Percentiles rank a stretch among this genome's conserved stretches.
These are phyloP conservation scores for Fusarium praegraminearum DNA, from an alignment of 2,329 filamentous ascomycete species.

Conservation along the genomic window DNA sequence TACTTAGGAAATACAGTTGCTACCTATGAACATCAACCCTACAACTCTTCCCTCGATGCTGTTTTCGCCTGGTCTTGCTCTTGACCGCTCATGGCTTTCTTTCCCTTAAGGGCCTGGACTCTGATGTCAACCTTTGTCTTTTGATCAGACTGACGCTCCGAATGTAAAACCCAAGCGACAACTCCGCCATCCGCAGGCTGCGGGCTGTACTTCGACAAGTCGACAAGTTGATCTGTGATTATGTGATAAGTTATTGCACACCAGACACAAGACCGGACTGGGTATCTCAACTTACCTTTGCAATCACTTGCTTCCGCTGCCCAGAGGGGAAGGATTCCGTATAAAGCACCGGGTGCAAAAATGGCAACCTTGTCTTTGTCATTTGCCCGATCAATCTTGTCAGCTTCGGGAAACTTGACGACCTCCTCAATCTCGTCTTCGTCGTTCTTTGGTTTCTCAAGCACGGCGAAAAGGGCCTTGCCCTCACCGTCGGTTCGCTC, in stretches of 20 bases:
- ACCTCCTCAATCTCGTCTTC: constrained; percentile 56
- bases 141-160: constrained; percentile 46
- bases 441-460: constrained; percentile 54
- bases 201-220: constrained; percentile 49
- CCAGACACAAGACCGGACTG: not conserved
- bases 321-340: constrained; percentile 63
- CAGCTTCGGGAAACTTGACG: constrained; percentile 47
- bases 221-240: constrained; percentile 44
- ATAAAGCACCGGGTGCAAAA: constrained; percentile 65
- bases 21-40: not conserved
- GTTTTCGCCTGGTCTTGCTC: constrained; percentile 18
- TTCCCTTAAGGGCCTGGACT: constrained; percentile 51
- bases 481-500: constrained; percentile 51
- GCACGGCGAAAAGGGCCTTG: constrained; percentile 58
- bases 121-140: constrained; percentile 54
- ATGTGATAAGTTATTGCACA: constrained; percentile 9
- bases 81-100: constrained; percentile 28
- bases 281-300: constrained; percentile 53
- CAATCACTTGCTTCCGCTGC: constrained; percentile 59
- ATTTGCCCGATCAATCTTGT: constrained; percentile 46
- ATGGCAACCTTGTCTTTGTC: constrained; percentile 58
- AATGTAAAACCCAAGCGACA: constrained; percentile 50
- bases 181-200: constrained; percentile 45
- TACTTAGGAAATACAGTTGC: not conserved
- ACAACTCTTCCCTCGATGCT: constrained; percentile 46